Percentiles rank a stretch among this genome's conserved stretches.
Evolutionary conservation across 2,329 filamentous ascomycete species (phyloP).

Genomic region (Cordyceps sp.): DNA sequence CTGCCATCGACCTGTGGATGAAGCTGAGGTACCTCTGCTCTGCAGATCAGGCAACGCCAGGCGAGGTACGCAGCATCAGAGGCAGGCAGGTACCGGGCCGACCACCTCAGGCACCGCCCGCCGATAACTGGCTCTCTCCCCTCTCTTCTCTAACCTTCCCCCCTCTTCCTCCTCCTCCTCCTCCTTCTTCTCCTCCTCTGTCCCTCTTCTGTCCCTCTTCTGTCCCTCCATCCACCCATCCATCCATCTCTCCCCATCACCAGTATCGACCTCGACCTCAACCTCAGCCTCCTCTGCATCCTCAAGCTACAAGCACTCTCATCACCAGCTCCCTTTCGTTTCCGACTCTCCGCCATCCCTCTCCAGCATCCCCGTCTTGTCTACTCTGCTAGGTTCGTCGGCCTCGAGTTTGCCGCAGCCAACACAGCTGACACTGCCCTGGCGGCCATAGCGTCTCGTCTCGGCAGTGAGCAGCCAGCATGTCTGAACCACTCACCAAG

Average conservation of each 20-base stretch:
- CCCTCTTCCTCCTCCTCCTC: conserved; percentile 10
- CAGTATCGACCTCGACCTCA: not conserved
- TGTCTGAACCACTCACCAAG: conserved; percentile 52
- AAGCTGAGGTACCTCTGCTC: too few relatives aligned
- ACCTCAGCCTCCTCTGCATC: too few relatives aligned
- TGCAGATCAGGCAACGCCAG: too few relatives aligned
- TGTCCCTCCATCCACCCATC: not conserved
- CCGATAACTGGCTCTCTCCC: conserved; percentile 16
- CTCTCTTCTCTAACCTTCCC: conserved; percentile 10
- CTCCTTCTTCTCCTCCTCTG: conserved; percentile 3
- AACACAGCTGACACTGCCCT: not conserved
- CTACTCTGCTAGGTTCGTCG: not conserved
- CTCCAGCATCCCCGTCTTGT: not conserved
- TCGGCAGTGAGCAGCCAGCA: conserved; percentile 11
- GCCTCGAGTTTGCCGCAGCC: not conserved
- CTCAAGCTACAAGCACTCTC: too few relatives aligned
- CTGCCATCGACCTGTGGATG: too few relatives aligned
- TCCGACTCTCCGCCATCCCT: too few relatives aligned
- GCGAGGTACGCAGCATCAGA: too few relatives aligned
- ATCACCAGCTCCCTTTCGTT: too few relatives aligned
- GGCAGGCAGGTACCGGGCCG: conserved; percentile 2
- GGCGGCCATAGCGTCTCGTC: conserved; percentile 2
- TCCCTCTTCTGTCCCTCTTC: not conserved
- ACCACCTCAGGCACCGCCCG: conserved; percentile 6
- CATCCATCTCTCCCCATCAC: not conserved